A percentile compares a stretch with the other conserved stretches of the same genome.
phyloP scores from a whole-genome alignment of 176 grass and related monocot genomes.

The Elymus sibiricus region DNA sequence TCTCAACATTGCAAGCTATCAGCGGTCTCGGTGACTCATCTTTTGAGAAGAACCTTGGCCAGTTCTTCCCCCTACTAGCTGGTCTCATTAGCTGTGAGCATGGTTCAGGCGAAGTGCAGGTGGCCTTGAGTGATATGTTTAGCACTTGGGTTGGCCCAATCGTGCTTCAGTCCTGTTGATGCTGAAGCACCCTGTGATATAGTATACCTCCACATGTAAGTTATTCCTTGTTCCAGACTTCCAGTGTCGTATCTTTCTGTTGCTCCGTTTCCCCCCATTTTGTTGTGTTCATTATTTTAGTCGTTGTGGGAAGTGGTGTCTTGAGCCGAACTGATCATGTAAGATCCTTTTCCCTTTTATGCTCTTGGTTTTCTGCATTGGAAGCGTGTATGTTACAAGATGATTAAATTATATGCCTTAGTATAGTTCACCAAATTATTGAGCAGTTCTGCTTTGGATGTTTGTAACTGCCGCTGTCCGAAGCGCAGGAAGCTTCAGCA shows the following conservation, averaged over 20 bases:
- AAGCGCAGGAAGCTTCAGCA: not conserved
- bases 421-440: slow-evolving; percentile 26
- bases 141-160: slow-evolving; percentile 73
- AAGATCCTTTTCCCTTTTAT: not conserved
- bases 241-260: not conserved
- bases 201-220: slow-evolving; percentile 38
- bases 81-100: slow-evolving; percentile 91
- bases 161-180: slow-evolving; percentile 80
- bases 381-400: slow-evolving; percentile 43
- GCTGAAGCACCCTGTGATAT: slow-evolving; percentile 21
- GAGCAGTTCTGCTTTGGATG: not conserved
- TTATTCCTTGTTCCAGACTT: slow-evolving; percentile 30
- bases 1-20: slow-evolving; percentile 87
- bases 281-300: slow-evolving; percentile 36
- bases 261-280: slow-evolving; percentile 11
- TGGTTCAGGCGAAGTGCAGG: slow-evolving; percentile 91
- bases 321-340: slow-evolving; percentile 19
- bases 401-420: slow-evolving; percentile 37
- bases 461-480: not conserved
- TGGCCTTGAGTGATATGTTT: slow-evolving; percentile 89
- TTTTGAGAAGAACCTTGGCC: slow-evolving; percentile 77
- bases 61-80: slow-evolving; percentile 86
- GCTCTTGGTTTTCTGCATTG: not conserved
- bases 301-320: slow-evolving; percentile 18
- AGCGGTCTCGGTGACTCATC: slow-evolving; percentile 54